A percentile compares a stretch with the other conserved stretches of the same genome.
Evolutionary conservation across 192 early-diverging fungal genomes (phyloP).

Genomic region (Coemansia reversa): DNA sequence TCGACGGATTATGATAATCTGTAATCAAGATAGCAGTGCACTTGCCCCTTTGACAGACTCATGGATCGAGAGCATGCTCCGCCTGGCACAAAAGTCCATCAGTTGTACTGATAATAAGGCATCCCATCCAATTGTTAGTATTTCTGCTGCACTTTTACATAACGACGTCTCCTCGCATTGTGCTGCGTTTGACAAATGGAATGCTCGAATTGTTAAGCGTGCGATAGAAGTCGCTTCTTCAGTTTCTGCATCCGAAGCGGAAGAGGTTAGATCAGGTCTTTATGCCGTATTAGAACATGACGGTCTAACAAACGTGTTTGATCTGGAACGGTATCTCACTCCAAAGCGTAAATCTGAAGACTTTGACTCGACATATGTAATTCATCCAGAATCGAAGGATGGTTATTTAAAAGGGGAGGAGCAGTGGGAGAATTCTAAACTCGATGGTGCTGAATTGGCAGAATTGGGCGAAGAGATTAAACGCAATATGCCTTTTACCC

Average conservation of each 20-base stretch:
- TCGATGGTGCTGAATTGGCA: background rate
- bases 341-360: background rate
- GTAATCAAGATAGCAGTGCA: background rate
- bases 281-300: background rate
- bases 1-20: constrained; percentile 2
- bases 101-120: background rate
- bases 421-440: background rate
- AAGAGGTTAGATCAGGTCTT: background rate
- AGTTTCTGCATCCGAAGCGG: background rate
- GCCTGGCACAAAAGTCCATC: background rate
- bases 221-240: background rate
- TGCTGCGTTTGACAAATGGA: constrained; percentile 6
- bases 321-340: background rate
- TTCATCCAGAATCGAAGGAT: background rate
- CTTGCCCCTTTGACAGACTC: background rate
- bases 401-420: background rate
- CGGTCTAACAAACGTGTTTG: background rate
- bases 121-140: constrained; percentile 1
- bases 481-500: constrained; percentile 5
- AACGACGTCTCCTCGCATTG: constrained; percentile 1
- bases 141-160: constrained; percentile 9
- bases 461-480: background rate
- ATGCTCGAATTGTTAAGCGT: constrained; percentile 4
- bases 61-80: background rate
- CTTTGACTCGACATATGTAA: background rate